These are phyloP conservation scores for Parastagonospora avenae DNA, from an alignment of 2,329 filamentous ascomycete genomes.

Conservation along the genomic window DNA sequence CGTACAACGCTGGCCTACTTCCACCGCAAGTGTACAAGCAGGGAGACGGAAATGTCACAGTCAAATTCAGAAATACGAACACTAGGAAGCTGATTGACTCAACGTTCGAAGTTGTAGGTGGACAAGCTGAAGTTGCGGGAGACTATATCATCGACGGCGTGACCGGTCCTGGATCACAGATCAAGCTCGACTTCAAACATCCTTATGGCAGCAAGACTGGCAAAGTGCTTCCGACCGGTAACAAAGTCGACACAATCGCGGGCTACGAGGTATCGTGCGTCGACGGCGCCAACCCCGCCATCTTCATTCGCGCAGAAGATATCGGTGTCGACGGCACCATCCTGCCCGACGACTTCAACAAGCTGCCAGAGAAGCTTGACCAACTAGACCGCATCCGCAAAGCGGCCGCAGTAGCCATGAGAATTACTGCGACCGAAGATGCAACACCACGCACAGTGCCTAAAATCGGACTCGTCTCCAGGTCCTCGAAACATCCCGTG, in stretches of 20 bases:
- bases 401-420: conserved; percentile 65
- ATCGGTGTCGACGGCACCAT: conserved; percentile 58
- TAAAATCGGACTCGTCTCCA: conserved; percentile 65
- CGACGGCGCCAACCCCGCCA: conserved; percentile 68
- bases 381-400: conserved; percentile 64
- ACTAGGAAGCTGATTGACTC: conserved; percentile 68
- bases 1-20: conserved; percentile 61
- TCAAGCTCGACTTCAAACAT: conserved; percentile 65
- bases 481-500: conserved; percentile 44
- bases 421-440: conserved; percentile 54
- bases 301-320: conserved; percentile 64
- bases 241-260: conserved; percentile 57
- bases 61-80: conserved; percentile 73
- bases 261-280: conserved; percentile 61
- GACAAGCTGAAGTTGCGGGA: conserved; percentile 56
- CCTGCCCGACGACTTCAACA: conserved; percentile 60
- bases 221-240: conserved; percentile 65
- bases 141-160: conserved; percentile 69
- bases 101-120: conserved; percentile 59
- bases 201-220: conserved; percentile 70
- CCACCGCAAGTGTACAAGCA: conserved; percentile 30
- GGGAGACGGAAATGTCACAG: conserved; percentile 48
- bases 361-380: conserved; percentile 54
- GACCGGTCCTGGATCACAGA: conserved; percentile 60
- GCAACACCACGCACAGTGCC: conserved; percentile 63